Evolutionary conservation across 75 land plant genomes (phyloP).

Genomic region (Gnetum montanum): DNA sequence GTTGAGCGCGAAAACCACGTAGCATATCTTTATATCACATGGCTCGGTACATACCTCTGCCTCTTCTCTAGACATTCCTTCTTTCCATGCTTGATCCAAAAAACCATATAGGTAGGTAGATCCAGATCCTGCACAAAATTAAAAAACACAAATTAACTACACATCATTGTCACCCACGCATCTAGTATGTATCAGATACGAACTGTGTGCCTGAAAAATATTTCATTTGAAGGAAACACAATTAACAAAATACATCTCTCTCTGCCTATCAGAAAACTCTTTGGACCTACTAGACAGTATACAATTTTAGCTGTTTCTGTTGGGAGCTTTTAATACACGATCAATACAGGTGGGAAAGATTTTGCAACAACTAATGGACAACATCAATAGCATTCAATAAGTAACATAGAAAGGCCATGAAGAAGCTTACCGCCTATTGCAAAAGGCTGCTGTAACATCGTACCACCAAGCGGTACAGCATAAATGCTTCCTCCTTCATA

Average conservation of each 20-base stretch:
- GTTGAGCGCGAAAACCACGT: not conserved
- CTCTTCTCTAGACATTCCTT: constrained; percentile 82
- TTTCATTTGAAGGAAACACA: not conserved
- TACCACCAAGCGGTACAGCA: constrained; percentile 87
- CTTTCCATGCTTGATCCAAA: constrained; percentile 94
- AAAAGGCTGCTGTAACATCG: constrained; percentile 77
- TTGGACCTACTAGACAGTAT: too few relatives aligned
- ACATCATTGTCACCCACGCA: not conserved
- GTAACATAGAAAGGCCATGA: not conserved
- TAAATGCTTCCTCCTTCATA: constrained; percentile 91
- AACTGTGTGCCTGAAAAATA: not conserved
- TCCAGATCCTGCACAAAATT: constrained; percentile 62
- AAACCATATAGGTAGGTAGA: constrained; percentile 93
- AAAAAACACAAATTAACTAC: not conserved
- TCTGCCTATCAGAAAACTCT: too few relatives aligned
- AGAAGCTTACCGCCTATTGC: constrained; percentile 73
- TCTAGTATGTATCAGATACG: not conserved
- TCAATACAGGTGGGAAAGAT: too few relatives aligned
- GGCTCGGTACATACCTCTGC: constrained; percentile 64
- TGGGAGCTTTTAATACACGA: not conserved
- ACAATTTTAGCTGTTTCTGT: too few relatives aligned
- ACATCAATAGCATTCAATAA: too few relatives aligned
- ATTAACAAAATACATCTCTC: too few relatives aligned
- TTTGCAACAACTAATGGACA: too few relatives aligned
- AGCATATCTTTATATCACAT: not conserved